A percentile compares a stretch with the other conserved stretches of the same genome.
These are phyloP conservation scores for Neocatenulostroma microsporum DNA, from an alignment of 2,329 filamentous ascomycete genomes.

Conservation along the genomic window DNA sequence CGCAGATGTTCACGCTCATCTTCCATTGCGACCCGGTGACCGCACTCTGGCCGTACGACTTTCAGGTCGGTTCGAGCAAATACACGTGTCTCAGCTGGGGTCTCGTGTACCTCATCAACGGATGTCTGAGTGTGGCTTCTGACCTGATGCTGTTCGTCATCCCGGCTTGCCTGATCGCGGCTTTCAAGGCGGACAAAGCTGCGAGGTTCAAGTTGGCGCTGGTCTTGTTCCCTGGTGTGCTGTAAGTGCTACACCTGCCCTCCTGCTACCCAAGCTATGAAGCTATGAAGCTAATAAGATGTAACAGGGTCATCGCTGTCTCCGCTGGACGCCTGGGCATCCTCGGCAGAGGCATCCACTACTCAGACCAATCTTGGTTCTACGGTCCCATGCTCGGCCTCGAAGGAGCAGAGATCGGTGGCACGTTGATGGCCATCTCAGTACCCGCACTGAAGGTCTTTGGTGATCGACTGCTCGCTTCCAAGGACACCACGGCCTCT, in stretches of 20 bases:
- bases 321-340: constrained; percentile 3
- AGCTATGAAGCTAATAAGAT: no score
- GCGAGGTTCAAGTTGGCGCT: constrained; percentile 32
- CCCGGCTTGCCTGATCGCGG: constrained; percentile 22
- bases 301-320: constrained; percentile 3
- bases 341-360: constrained; percentile 2
- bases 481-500: not conserved
- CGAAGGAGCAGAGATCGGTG: constrained; percentile 46
- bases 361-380: constrained; percentile 41
- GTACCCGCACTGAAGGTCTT: constrained; percentile 40
- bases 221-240: constrained; percentile 43
- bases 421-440: constrained; percentile 44
- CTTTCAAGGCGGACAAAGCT: constrained; percentile 16
- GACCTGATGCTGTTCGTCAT: constrained; percentile 46
- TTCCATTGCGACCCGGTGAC: constrained; percentile 33
- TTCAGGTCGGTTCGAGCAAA: constrained; percentile 33
- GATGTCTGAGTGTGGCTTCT: constrained; percentile 32
- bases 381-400: constrained; percentile 45
- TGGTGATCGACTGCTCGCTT: not conserved
- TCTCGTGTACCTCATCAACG: constrained; percentile 46
- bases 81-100: constrained; percentile 46
- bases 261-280: not conserved
- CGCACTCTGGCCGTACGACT: constrained; percentile 45
- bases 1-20: constrained; percentile 47
- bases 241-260: constrained; percentile 11